These are phyloP conservation scores for Naganishia onofrii DNA, from an alignment of 768 basidiomycete genomes.

Conservation along the genomic window DNA sequence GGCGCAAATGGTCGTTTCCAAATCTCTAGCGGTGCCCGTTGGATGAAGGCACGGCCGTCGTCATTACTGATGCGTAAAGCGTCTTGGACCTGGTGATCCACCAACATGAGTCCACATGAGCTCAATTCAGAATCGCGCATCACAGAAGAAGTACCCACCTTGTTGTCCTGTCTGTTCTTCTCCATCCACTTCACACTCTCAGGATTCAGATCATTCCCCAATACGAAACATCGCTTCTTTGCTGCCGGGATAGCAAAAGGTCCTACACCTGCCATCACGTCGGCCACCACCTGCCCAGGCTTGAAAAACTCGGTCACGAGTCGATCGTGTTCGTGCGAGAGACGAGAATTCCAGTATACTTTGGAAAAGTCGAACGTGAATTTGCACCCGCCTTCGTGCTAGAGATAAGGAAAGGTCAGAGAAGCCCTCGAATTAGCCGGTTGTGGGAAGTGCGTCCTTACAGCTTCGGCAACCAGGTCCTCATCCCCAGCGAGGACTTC, in stretches of 20 bases:
- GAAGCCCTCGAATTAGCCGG: slow-evolving; percentile 14
- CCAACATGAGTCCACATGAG: neutral
- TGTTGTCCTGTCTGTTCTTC: slow-evolving; percentile 71
- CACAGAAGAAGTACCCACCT: slow-evolving; percentile 56
- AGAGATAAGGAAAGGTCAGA: neutral
- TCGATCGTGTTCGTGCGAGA: slow-evolving; percentile 86
- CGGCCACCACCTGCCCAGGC: slow-evolving; percentile 69
- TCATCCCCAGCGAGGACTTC: slow-evolving; percentile 89
- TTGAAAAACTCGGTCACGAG: slow-evolving; percentile 67
- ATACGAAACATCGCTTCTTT: slow-evolving; percentile 80
- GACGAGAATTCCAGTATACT: slow-evolving; percentile 97
- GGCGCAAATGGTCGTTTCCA: slow-evolving; percentile 68
- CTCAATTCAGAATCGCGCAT: slow-evolving; percentile 38
- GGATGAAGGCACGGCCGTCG: slow-evolving; percentile 86
- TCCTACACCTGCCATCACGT: slow-evolving; percentile 95
- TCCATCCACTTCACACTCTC: slow-evolving; percentile 72
- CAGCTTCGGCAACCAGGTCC: slow-evolving; percentile 81
- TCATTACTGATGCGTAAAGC: slow-evolving; percentile 70
- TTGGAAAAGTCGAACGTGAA: slow-evolving; percentile 92
- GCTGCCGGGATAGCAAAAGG: slow-evolving; percentile 93
- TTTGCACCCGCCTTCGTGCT: slow-evolving; percentile 80
- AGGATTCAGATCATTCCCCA: slow-evolving; percentile 94
- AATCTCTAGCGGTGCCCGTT: slow-evolving; percentile 58
- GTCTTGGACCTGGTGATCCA: slow-evolving; percentile 61
- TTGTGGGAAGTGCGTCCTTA: slow-evolving; percentile 53